Evolutionary conservation across 1,139 yeast genomes (phyloP).

Genomic region (Lodderomyces metapsilosis): DNA sequence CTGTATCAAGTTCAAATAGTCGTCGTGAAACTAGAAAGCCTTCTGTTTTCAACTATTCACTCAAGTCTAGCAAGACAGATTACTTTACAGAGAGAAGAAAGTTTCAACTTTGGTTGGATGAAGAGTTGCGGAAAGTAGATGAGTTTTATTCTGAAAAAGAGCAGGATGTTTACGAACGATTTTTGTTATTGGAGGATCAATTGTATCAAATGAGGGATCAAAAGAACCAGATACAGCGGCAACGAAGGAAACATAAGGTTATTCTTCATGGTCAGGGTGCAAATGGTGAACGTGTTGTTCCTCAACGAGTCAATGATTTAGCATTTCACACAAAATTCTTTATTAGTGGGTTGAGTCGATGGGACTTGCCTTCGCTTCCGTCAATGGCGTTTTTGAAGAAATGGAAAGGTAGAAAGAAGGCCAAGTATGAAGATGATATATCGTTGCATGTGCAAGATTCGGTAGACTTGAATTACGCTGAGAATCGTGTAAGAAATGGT

Average conservation of each 20-base stretch:
- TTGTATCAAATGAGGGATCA: conserved; percentile 62
- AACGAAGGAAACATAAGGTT: conserved; percentile 14
- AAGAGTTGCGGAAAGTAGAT: conserved; percentile 59
- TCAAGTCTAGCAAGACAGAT: conserved; percentile 19
- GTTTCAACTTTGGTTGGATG: conserved; percentile 62
- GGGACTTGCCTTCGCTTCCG: conserved; percentile 62
- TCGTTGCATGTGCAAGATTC: conserved; percentile 15
- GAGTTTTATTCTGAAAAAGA: conserved; percentile 60
- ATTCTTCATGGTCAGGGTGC: background rate
- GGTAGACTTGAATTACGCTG: conserved; percentile 34
- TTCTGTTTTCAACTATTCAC: conserved; percentile 23
- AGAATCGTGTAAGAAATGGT: conserved; percentile 44
- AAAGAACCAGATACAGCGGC: conserved; percentile 21
- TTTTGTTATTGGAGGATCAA: conserved; percentile 65
- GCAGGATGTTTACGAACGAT: conserved; percentile 58
- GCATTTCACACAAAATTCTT: conserved; percentile 35
- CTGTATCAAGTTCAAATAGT: background rate
- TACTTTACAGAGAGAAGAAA: conserved; percentile 34
- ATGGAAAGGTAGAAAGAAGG: conserved; percentile 9
- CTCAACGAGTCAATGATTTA: conserved; percentile 27
- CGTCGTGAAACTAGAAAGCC: conserved; percentile 7
- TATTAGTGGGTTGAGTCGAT: conserved; percentile 35
- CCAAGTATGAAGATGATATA: conserved; percentile 15
- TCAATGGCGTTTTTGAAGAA: conserved; percentile 43
- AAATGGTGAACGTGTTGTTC: conserved; percentile 11